Base-by-base conservation (phyloP, 2,329 filamentous ascomycete species). In the Colletotrichum graminicola region DNA sequence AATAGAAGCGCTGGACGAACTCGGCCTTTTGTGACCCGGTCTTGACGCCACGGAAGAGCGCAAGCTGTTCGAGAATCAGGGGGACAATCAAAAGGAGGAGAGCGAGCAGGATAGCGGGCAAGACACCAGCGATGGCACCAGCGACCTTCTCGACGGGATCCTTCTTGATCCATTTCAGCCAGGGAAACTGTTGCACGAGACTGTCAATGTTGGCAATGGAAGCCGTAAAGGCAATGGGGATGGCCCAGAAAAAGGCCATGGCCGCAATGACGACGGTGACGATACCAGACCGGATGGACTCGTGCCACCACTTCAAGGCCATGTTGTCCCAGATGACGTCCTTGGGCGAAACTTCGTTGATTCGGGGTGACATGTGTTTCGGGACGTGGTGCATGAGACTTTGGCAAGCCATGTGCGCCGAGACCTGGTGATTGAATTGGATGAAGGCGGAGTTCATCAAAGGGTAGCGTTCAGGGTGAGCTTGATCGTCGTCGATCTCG, bases 281-380 rank as follows among this genome's bases (percentile, higher is more conserved):
- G 11, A 92, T 79, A 45, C 84, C 87, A 2, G 90, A 91, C 36
- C 94, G 89, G 39, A 94, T 77, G 86, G 95, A 97, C 67, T 92
- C 89, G 73, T 95, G 91, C 94, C 95, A 98, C 95, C 96, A 98
- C 66, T 88, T 90, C 76, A 98, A 92, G 0, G 94, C 95, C 91
- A 99, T 95, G 78, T 99, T 99, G 75, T 97, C 94, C 96, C 96
- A 99, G 51, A 97, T 88, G 11, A 99, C 94, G 78, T 98, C 95
- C 54, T 92, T 91, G 0, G 96, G 96, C 8, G 94, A 94, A 57
- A 99, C 94, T 79, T 99, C 96, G n/a, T 97, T 93, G 51, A 93
- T 88, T 36, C 96, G 90, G 0, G 96, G 96, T 1, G 94, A 89
- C 96, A 99, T 99, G 56, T 97, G 93, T 76, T 93, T 93, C 1